Conservation (phyloP, 1,284 basidiomycete species). For the Apiotrichum brassicae region DNA sequence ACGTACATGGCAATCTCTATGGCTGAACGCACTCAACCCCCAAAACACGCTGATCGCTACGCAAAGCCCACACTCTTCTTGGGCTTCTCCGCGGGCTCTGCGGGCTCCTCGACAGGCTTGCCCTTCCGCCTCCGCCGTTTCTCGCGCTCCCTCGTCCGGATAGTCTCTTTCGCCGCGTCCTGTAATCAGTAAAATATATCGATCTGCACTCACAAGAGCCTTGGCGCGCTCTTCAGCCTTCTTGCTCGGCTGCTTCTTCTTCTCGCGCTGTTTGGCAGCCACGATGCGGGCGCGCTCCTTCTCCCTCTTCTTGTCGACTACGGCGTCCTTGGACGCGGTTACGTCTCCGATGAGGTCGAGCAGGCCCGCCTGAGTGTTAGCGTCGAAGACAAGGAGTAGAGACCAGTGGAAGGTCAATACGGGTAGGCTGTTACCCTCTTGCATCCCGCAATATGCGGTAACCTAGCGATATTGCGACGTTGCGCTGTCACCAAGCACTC, state of each 20-base stretch:
- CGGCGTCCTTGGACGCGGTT: slow-evolving; percentile 23
- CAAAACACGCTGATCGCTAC: background rate
- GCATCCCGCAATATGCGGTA: too few species aligned
- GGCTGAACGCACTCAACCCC: background rate
- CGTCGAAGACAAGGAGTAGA: background rate
- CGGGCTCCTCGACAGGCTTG: background rate
- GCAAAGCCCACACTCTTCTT: slow-evolving; percentile 21
- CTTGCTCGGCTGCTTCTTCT: slow-evolving; percentile 16
- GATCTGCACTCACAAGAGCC: slow-evolving; percentile 22
- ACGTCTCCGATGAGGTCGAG: slow-evolving; percentile 26
- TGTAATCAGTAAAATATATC: slow-evolving; percentile 2
- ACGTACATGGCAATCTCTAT: too few species aligned
- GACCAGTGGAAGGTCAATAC: too few species aligned
- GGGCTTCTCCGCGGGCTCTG: background rate
- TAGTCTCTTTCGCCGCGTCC: slow-evolving; percentile 11
- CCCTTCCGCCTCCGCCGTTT: slow-evolving; percentile 22
- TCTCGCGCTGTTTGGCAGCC: slow-evolving; percentile 4
- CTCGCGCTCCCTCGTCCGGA: slow-evolving; percentile 15
- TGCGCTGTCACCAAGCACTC: too few species aligned
- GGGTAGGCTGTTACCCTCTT: too few species aligned
- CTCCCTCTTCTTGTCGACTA: slow-evolving; percentile 15
- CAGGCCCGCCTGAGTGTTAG: slow-evolving; percentile 17
- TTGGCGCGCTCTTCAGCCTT: slow-evolving; percentile 22
- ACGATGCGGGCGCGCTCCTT: slow-evolving; percentile 10
- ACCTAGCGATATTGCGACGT: too few species aligned